These are phyloP conservation scores for Monilinia laxa DNA, from an alignment of 2,329 filamentous ascomycete genomes.

Conservation along the genomic window DNA sequence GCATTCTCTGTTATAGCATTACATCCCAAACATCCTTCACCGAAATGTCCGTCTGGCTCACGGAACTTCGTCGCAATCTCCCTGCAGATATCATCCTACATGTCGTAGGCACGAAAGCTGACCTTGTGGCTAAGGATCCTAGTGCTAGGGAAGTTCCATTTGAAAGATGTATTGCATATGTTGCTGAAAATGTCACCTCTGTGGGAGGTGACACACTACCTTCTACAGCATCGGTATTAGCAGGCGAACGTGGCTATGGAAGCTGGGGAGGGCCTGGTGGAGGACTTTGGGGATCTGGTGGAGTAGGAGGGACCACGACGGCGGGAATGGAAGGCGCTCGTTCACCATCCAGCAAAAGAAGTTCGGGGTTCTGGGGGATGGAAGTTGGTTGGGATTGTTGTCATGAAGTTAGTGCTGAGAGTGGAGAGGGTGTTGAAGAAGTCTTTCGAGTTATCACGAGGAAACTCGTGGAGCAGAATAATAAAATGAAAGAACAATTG, in stretches of 20 bases:
- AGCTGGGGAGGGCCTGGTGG: constrained; percentile 10
- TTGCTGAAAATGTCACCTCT: constrained; percentile 85
- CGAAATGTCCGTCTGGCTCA: constrained; percentile 91
- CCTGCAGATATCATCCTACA: constrained; percentile 75
- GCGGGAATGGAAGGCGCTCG: constrained; percentile 51
- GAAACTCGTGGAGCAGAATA: constrained; percentile 73
- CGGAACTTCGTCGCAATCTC: constrained; percentile 78
- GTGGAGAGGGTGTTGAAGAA: constrained; percentile 92
- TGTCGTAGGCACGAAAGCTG: constrained; percentile 91
- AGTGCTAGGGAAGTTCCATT: constrained; percentile 81
- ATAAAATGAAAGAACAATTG: constrained; percentile 53
- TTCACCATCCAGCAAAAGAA: constrained; percentile 63
- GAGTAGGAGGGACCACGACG: constrained; percentile 26
- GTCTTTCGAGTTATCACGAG: constrained; percentile 89
- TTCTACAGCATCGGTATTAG: constrained; percentile 55
- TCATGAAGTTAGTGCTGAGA: constrained; percentile 93
- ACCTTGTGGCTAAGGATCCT: constrained; percentile 85
- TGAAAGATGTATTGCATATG: constrained; percentile 92
- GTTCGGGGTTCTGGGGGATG: constrained; percentile 82
- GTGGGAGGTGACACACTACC: constrained; percentile 66
- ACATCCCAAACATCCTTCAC: constrained; percentile 81
- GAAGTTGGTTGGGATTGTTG: constrained; percentile 96
- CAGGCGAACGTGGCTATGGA: constrained; percentile 24
- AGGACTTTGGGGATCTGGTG: constrained; percentile 16
- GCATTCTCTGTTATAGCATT: constrained; percentile 92